These are phyloP conservation scores for Tolypocladium paradoxum DNA, from an alignment of 2,329 filamentous ascomycete genomes.

Conservation along the genomic window DNA sequence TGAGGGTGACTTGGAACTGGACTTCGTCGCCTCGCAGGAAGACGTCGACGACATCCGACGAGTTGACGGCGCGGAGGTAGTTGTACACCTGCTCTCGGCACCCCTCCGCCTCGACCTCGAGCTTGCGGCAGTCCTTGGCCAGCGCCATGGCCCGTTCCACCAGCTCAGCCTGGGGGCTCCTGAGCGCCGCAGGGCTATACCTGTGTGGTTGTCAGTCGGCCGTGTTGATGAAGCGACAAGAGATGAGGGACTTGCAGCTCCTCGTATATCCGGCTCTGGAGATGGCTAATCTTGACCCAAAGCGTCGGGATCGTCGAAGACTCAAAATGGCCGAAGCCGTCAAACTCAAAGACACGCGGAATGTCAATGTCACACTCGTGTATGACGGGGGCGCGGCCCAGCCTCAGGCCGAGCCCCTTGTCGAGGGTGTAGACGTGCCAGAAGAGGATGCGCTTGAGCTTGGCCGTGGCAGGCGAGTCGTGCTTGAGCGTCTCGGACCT, in stretches of 20 bases:
- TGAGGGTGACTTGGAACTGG: conserved; percentile 34
- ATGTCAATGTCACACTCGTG: conserved; percentile 50
- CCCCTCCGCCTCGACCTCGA: conserved; percentile 24
- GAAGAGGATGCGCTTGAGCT: conserved; percentile 32
- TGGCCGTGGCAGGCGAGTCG: conserved; percentile 19
- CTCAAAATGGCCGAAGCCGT: conserved; percentile 23
- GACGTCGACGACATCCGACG: conserved; percentile 29
- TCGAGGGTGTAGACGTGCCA: conserved; percentile 47
- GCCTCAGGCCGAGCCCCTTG: conserved; percentile 44
- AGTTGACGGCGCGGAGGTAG: conserved; percentile 25
- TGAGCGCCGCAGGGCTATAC: conserved; percentile 40
- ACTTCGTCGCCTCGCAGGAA: conserved; percentile 37
- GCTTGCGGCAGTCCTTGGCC: conserved; percentile 24
- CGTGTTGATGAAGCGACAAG: too few relatives aligned
- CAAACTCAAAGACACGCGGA: conserved; percentile 29
- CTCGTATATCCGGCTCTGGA: conserved; percentile 51
- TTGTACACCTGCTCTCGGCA: conserved; percentile 23
- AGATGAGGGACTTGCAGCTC: conserved; percentile 20
- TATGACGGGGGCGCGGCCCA: conserved; percentile 47
- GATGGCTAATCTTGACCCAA: conserved; percentile 44
- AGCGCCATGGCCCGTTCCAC: conserved; percentile 26
- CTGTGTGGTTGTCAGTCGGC: conserved; percentile 13
- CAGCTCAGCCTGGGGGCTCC: conserved; percentile 27
- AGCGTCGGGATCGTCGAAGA: conserved; percentile 31
- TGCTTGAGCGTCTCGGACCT: conserved; percentile 25